Percentiles rank a stretch among this genome's conserved stretches.
These are phyloP conservation scores for Penicillium occitanis DNA, from an alignment of 2,329 filamentous ascomycete genomes.

Conservation along the genomic window DNA sequence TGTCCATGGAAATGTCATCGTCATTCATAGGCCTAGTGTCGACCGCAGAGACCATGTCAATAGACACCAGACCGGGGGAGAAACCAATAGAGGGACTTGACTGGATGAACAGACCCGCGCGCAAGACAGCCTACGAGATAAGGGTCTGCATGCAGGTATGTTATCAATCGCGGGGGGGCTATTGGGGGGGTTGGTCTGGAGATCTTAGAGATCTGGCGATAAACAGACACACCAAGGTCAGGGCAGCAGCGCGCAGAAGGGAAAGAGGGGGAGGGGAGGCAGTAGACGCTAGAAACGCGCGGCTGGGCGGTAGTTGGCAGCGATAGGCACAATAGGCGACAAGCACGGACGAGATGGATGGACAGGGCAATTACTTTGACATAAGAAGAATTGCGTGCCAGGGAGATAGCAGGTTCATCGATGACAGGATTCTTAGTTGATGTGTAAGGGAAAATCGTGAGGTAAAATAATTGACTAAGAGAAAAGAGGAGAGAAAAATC, in stretches of 20 bases:
- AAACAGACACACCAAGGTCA: not conserved
- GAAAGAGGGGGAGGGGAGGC: constrained; percentile 1
- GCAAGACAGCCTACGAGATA: constrained; percentile 2
- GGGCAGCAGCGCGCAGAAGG: not conserved
- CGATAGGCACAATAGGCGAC: constrained; percentile 33
- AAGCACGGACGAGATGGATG: constrained; percentile 19
- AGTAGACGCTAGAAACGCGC: constrained; percentile 33
- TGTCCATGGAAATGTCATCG: constrained; percentile 43
- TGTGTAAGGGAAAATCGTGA: constrained; percentile 31
- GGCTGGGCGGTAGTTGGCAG: constrained; percentile 41
- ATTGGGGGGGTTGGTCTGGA: not conserved
- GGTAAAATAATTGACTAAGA: constrained; percentile 46
- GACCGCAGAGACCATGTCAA: constrained; percentile 48
- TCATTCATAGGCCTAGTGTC: constrained; percentile 40
- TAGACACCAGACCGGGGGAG: constrained; percentile 8
- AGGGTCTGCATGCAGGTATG: constrained; percentile 14
- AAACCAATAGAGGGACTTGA: not conserved
- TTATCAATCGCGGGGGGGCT: not conserved
- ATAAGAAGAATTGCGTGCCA: constrained; percentile 40
- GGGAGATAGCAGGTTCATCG: constrained; percentile 21
- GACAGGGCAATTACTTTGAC: constrained; percentile 33
- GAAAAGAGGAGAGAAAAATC: constrained; percentile 19
- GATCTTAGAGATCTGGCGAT: not conserved
- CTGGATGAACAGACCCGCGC: constrained; percentile 4
- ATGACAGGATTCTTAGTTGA: not conserved